Evolutionary conservation across 371 early-diverging fungal species (phyloP), one percentile per base, ranked within the genome.

Genomic region (Phascolomyces articulosus): DNA sequence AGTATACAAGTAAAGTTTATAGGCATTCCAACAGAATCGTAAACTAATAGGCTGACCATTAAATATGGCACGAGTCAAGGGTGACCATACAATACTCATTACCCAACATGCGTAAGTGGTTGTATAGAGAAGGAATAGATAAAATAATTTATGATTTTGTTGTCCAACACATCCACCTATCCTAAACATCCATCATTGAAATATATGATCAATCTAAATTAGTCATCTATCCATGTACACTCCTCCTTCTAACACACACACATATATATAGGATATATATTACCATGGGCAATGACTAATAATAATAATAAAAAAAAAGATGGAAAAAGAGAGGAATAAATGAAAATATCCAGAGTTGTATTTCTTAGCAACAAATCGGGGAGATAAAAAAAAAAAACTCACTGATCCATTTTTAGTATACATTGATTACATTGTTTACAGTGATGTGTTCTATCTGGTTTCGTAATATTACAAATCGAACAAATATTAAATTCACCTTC

Each of bases 1-100:
- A 69, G 31, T 62, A 63, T 44, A 63, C 62, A 44, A 82, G 67
- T 11, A 78, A 59, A 4, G 84, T 78, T 26, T 76, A 58, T 15
- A 76, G 44, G 8, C 77, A 68, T 9, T 63, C 69, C 55, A 84
- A 65, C 9, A 80, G 72, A 70, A 83, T 64, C 9, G 78, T 72
- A 70, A 10, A n/a, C 6, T 51, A 23, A 51, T 51, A 23, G 51
- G 51, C 6, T 24, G 51, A 51, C 24, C 24, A 7, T 11, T n/a
- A 23, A 24, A 24, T 6, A 51, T 20, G 23, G 51, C 51, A 24
- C 23, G 21, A n/a, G 51, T 51, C 51, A 51, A 51, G 20, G 51
- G 51, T 23, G 4, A 0, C 2, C 21, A 51, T 24, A 51, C 23
- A 3, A 51, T 15, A n/a, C 51, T 51, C 24, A 7, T 51, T 23